Conservation (phyloP, 1,284 basidiomycete genomes). For the Naganishia albida region DNA sequence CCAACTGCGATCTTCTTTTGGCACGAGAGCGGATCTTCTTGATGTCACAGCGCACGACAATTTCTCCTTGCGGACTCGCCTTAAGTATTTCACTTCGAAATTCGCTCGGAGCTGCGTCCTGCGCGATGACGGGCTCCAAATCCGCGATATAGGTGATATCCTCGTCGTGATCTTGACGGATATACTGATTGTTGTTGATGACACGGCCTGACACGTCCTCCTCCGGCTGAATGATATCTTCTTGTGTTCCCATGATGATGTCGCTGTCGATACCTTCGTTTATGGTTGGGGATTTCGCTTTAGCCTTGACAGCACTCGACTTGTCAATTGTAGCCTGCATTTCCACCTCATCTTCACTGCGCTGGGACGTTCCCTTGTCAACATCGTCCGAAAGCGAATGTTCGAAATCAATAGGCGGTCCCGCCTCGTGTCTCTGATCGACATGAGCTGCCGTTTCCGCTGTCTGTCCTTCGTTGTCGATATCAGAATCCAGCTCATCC, state of each 20-base stretch:
- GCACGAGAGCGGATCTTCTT: constrained; percentile 36
- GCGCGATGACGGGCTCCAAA: not conserved
- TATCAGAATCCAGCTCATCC: constrained; percentile 34
- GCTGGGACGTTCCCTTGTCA: constrained; percentile 24
- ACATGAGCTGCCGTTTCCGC: not conserved
- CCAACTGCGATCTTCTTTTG: constrained; percentile 33
- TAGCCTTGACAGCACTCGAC: not conserved
- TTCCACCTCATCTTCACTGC: constrained; percentile 1
- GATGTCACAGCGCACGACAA: constrained; percentile 46
- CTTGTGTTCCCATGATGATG: constrained; percentile 18
- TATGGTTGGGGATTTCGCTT: not conserved
- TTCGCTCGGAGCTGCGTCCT: not conserved
- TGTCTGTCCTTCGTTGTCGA: constrained; percentile 26
- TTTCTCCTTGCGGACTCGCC: constrained; percentile 40
- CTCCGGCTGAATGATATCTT: not conserved
- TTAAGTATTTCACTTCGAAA: constrained; percentile 48
- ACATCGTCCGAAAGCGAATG: constrained; percentile 19
- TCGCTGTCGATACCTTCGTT: constrained; percentile 39
- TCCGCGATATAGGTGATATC: constrained; percentile 19
- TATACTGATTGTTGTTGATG: constrained; percentile 27
- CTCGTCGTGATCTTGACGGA: constrained; percentile 17
- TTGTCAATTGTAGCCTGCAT: not conserved
- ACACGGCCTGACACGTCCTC: constrained; percentile 3
- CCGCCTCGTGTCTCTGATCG: not conserved
- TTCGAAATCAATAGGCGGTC: not conserved